Percentiles rank a stretch among this genome's conserved stretches.
phyloP scores from a whole-genome alignment of 2,329 filamentous ascomycete species.

The Coniochaeta sp. region DNA sequence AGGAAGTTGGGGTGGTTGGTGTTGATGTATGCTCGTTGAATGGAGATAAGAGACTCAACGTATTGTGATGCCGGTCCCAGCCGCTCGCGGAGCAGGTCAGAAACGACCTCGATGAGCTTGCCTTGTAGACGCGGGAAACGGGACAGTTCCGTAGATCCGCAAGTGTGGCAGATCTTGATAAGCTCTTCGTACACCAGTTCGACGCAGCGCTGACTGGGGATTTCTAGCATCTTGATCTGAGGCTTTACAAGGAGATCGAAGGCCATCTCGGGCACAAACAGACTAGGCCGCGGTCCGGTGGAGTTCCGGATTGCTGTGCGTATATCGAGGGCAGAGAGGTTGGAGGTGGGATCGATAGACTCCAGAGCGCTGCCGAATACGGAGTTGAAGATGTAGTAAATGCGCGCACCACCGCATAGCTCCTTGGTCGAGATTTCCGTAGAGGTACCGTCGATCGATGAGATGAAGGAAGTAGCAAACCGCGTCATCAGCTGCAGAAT shows the following conservation, averaged over 20 bases:
- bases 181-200: constrained; percentile 98
- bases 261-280: constrained; percentile 95
- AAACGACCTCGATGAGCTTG: constrained; percentile 97
- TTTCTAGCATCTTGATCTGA: constrained; percentile 93
- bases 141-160: constrained; percentile 87
- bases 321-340: constrained; percentile 90
- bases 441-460: constrained; percentile 96
- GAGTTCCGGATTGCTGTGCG: constrained; percentile 97
- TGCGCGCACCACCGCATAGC: constrained; percentile 85
- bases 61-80: constrained; percentile 84
- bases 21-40: constrained; percentile 97
- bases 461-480: constrained; percentile 95
- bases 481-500: constrained; percentile 97
- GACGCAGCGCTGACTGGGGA: constrained; percentile 91
- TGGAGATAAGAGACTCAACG: constrained; percentile 93
- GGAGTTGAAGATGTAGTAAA: constrained; percentile 99
- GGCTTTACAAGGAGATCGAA: constrained; percentile 97
- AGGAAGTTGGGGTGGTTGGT: constrained; percentile 99
- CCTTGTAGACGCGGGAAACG: constrained; percentile 89
- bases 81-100: constrained; percentile 85
- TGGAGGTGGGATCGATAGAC: constrained; percentile 91
- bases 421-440: constrained; percentile 99
- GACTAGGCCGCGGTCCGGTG: constrained; percentile 86
- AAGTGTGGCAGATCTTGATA: constrained; percentile 99
- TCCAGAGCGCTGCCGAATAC: constrained; percentile 96